Evolutionary conservation across 169 alveolate genomes (phyloP), one percentile per base, ranked within the genome.

Genomic region (Eimeria brunetti): DNA sequence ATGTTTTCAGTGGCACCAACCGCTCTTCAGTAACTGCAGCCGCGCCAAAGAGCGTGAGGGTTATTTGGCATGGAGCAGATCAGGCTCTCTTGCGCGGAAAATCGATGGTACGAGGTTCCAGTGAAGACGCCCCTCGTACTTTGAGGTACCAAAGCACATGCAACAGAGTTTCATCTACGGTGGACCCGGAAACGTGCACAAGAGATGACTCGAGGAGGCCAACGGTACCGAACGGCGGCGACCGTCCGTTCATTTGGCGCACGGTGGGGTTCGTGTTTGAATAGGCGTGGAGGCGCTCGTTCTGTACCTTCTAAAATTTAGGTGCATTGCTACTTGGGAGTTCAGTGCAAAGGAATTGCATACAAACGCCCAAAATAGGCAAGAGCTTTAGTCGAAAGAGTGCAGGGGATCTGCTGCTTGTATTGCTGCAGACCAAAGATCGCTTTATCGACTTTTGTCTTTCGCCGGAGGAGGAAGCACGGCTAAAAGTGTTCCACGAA

Each of bases 361-460:
- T 67, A 27, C 46, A 30, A 67, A 33, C 49, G 24, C 51, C 33
- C n/a, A 36, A 69, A 24, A n/a, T n/a, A 27, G 75, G 18, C 75
- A 14, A 24, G 0, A 1, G 27, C n/a, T 69, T 69, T 6, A 16
- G 16, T 36, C 33, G 56, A 38, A 36, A 36, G 53, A 73, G 83
- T 53, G 2, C 75, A 4, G 62, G 24, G 46, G 33, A 1, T 83
- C 22, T 56, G 67, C n/a, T 86, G 81, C 60, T 46, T 44, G 81
- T 49, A 38, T 30, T 41, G 27, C 38, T 64, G 81, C 92, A 86
- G 92, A 86, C 92, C 38, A 36, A 62, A 36, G 58, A 56, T 38
- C 92, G 92, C 71, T 86, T 86, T 41, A 62, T 86, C 44, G 92
- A 86, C 60, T 86, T 86, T 38, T 86, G 92, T 62, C 36, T 86